A percentile compares a stretch with the other conserved stretches of the same genome.
Evolutionary conservation across 2,329 filamentous ascomycete species (phyloP).

Genomic region (Exophiala sideris): DNA sequence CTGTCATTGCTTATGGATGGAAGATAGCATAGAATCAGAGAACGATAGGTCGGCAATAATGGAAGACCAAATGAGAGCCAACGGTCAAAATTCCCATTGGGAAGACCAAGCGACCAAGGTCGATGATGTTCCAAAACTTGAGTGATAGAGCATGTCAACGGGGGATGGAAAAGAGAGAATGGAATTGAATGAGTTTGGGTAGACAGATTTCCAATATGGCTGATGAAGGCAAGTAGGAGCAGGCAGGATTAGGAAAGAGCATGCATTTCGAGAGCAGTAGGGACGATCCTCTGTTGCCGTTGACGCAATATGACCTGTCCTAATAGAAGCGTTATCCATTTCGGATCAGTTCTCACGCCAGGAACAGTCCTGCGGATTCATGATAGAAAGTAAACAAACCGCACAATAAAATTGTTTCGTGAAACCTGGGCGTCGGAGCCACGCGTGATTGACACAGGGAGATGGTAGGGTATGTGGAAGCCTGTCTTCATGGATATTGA

Average conservation of each 20-base stretch:
- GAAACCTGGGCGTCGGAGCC: slow-evolving; percentile 22
- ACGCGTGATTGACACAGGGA: neutral
- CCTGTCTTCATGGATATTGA: neutral
- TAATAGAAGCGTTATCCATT: too few relatives aligned
- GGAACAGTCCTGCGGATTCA: neutral
- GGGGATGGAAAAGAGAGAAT: slow-evolving; percentile 1
- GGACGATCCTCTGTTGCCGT: neutral
- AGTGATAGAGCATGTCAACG: slow-evolving; percentile 23
- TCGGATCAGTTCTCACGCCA: too few relatives aligned
- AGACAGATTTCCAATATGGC: slow-evolving; percentile 11
- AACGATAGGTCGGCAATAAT: slow-evolving; percentile 19
- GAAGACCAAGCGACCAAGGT: slow-evolving; percentile 23
- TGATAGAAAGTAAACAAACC: slow-evolving; percentile 3
- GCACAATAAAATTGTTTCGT: slow-evolving; percentile 18
- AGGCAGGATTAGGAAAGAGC: neutral
- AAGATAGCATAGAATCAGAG: slow-evolving; percentile 9
- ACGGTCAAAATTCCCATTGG: slow-evolving; percentile 23
- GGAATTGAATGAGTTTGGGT: neutral
- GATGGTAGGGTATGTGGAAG: neutral
- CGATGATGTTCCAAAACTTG: slow-evolving; percentile 23
- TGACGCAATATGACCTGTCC: neutral
- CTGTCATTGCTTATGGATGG: slow-evolving; percentile 22
- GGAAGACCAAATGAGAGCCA: slow-evolving; percentile 24
- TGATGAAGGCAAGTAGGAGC: slow-evolving; percentile 9
- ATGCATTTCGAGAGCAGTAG: neutral